Evolutionary conservation across 257 asterid genomes (phyloP).

Genomic region (Osmanthus fragrans): DNA sequence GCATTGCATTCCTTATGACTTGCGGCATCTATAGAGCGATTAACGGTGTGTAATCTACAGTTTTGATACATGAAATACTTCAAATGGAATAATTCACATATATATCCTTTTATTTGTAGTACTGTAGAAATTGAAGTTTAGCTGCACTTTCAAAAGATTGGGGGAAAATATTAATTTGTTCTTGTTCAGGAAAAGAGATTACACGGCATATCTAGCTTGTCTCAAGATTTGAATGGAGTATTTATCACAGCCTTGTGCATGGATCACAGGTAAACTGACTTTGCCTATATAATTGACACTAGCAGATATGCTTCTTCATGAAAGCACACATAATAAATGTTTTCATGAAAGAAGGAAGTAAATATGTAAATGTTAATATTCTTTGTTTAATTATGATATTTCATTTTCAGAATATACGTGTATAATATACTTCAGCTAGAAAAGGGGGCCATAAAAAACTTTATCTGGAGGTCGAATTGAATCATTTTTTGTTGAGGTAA

Average conservation of each 20-base stretch:
- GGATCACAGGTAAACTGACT: slow-evolving; percentile 71
- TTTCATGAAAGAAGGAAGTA: neutral
- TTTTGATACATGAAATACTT: neutral
- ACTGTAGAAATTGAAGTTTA: neutral
- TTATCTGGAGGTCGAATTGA: slow-evolving; percentile 72
- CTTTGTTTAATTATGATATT: slow-evolving; percentile 4
- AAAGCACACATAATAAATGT: neutral
- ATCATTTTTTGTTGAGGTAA: slow-evolving; percentile 90
- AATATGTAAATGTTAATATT: neutral
- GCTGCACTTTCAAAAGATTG: neutral
- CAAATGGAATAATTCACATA: neutral
- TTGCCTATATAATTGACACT: neutral
- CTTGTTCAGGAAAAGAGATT: slow-evolving; percentile 53
- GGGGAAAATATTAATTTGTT: slow-evolving; percentile 9
- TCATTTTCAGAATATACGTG: slow-evolving; percentile 68
- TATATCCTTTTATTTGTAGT: neutral
- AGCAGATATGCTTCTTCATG: neutral
- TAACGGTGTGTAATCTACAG: neutral
- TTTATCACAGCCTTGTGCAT: slow-evolving; percentile 84
- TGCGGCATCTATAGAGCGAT: neutral
- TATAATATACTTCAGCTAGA: slow-evolving; percentile 83
- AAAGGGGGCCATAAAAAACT: slow-evolving; percentile 61
- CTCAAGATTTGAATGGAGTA: slow-evolving; percentile 84
- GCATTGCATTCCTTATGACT: neutral
- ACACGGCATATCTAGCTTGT: slow-evolving; percentile 84